phyloP scores from a whole-genome alignment of 345 rosid genomes.

The Syzygium aqueum region DNA sequence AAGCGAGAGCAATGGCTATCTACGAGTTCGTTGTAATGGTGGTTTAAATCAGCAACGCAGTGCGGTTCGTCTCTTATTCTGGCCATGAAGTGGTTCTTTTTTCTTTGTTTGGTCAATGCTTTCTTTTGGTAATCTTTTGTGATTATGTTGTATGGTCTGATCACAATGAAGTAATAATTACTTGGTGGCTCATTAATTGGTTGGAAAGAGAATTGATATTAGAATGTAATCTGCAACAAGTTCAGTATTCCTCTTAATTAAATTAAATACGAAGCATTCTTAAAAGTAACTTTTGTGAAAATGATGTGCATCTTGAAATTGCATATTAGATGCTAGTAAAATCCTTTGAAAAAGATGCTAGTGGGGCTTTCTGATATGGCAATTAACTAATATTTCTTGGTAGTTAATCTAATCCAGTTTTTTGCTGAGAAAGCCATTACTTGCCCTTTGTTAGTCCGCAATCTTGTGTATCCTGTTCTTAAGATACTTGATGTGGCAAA shows the following conservation, averaged over 20 bases:
- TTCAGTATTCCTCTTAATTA: background rate
- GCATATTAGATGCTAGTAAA: background rate
- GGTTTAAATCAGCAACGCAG: constrained; percentile 97
- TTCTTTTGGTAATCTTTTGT: background rate
- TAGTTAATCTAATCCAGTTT: background rate
- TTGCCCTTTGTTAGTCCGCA: background rate
- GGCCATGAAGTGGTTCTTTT: background rate
- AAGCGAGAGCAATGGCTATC: constrained; percentile 69
- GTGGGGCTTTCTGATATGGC: background rate
- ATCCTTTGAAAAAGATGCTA: background rate
- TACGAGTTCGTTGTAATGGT: constrained; percentile 97
- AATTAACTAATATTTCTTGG: background rate
- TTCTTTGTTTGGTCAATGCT: background rate
- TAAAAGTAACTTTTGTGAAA: background rate
- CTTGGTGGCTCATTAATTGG: background rate
- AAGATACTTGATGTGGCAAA: background rate
- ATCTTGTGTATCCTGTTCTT: background rate
- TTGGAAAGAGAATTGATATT: background rate
- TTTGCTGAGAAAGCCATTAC: background rate
- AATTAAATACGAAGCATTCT: background rate
- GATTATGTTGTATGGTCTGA: background rate
- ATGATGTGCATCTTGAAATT: background rate
- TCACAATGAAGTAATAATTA: background rate
- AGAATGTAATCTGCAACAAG: background rate
- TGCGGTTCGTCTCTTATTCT: constrained; percentile 53